Evolutionary conservation across 768 basidiomycete genomes (phyloP).

Genomic region (Tricholoma flavovirens): DNA sequence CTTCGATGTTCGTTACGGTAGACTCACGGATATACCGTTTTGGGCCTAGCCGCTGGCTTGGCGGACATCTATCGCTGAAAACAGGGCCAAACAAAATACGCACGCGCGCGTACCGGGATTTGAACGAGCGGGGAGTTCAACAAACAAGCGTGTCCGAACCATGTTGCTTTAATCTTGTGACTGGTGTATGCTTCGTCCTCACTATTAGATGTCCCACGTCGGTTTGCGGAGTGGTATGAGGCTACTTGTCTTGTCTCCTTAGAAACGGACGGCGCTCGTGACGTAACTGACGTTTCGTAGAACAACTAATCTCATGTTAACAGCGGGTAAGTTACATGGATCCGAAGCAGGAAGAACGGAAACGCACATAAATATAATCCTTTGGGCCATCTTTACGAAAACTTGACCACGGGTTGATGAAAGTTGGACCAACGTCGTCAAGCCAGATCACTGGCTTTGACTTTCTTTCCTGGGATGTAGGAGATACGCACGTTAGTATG

Average conservation of each 20-base stretch:
- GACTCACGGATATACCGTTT: conserved; percentile 46
- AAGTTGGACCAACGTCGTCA: background rate
- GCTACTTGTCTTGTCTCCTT: conserved; percentile 9
- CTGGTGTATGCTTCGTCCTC: no score
- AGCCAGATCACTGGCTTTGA: background rate
- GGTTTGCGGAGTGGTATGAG: conserved; percentile 32
- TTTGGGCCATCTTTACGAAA: background rate
- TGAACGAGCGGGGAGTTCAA: conserved; percentile 39
- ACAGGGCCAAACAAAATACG: conserved; percentile 51
- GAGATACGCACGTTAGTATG: background rate
- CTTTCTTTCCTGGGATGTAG: background rate
- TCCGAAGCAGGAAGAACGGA: no score
- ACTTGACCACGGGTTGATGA: background rate
- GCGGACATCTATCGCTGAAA: no score
- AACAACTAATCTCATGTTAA: background rate
- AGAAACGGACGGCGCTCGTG: conserved; percentile 5
- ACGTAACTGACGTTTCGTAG: background rate
- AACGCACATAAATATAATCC: background rate
- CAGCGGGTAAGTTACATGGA: background rate
- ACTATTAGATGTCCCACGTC: conserved; percentile 34
- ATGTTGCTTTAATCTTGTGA: conserved; percentile 41
- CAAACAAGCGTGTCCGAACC: conserved; percentile 54
- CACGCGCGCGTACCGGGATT: conserved; percentile 24
- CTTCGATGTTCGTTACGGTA: no score
- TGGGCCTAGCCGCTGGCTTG: conserved; percentile 38